Evolutionary conservation across 192 early-diverging fungal species (phyloP), one percentile per base, ranked within the genome.

Genomic region (Thamnidium elegans): DNA sequence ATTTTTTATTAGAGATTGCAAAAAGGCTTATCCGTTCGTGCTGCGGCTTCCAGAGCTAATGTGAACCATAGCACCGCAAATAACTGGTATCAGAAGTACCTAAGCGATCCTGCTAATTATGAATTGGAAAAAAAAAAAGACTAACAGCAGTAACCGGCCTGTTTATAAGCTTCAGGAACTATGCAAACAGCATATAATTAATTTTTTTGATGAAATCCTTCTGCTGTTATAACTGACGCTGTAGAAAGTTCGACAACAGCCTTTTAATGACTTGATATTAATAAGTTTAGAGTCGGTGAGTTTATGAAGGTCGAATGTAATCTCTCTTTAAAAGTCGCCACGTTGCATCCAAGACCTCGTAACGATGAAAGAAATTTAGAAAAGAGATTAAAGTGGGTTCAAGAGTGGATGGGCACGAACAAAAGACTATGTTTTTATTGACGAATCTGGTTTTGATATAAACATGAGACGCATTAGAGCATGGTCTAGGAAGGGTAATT

Each of bases 361-460:
- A 65, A 65, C 43, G 20, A 13, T 39, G 52, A 30, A 36, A 66
- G 47, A 13, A 55, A 20, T 3, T 3, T 26, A 3, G 26, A 26
- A 26, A 26, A 26, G 26, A 2, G 3, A 26, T 26, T 26, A 26
- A 3, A 26, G 3, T 26, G 26, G 26, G 26, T 3, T 11, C 36
- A 9, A 31, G 45, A 9, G 55, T 3, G 65, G 31, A 48, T 21
- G 52, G 66, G 60, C 26, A 59, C 52, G 55, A 23, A 60, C 26
- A 39, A 39, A 48, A 6, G 58, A 66, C 32, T 66, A 44, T 30
- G 55, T 66, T 4, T 66, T 66, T 50, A 20, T 66, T 58, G 65
- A 66, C 30, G 65, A 66, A 34, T 55, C 65, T 15, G 65, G 30
- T 32, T 66, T 56, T 58, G n/a, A 66, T 66, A 64, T 64, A 8